Conservation (phyloP, 192 early-diverging fungal genomes). For the Podila epigama region DNA sequence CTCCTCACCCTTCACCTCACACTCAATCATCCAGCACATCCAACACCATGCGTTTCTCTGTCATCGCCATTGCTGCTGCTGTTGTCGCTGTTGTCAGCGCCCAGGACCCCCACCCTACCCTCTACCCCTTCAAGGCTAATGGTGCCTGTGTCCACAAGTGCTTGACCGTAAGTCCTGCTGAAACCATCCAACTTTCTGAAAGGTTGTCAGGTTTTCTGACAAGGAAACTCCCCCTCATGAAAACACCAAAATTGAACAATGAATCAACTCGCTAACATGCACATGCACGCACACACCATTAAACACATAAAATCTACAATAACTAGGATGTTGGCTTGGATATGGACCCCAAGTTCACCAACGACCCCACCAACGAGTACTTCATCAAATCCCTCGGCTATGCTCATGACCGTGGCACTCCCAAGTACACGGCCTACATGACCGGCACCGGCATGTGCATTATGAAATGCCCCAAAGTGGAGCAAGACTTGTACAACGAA, state of each 20-base stretch:
- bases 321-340: slow-evolving; percentile 15
- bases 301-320: background rate
- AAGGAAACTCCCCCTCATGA: background rate
- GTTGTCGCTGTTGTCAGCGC: slow-evolving; percentile 25
- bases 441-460: slow-evolving; percentile 18
- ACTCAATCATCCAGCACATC: background rate
- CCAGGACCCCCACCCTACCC: background rate
- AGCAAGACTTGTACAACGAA: slow-evolving; percentile 11
- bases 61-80: slow-evolving; percentile 5
- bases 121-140: slow-evolving; percentile 24
- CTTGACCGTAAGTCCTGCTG: slow-evolving; percentile 7
- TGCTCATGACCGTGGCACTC: slow-evolving; percentile 16
- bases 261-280: background rate
- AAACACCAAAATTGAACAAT: background rate
- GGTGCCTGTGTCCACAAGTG: slow-evolving; percentile 21
- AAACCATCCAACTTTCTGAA: background rate
- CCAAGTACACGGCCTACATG: slow-evolving; percentile 23
- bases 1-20: background rate
- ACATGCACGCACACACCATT: background rate
- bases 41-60: background rate
- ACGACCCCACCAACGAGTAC: slow-evolving; percentile 13
- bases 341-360: slow-evolving; percentile 16
- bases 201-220: background rate
- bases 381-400: slow-evolving; percentile 14
- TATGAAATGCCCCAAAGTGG: background rate